phyloP scores from a whole-genome alignment of 768 basidiomycete species.

The Pleurotus salmoneostramineus region DNA sequence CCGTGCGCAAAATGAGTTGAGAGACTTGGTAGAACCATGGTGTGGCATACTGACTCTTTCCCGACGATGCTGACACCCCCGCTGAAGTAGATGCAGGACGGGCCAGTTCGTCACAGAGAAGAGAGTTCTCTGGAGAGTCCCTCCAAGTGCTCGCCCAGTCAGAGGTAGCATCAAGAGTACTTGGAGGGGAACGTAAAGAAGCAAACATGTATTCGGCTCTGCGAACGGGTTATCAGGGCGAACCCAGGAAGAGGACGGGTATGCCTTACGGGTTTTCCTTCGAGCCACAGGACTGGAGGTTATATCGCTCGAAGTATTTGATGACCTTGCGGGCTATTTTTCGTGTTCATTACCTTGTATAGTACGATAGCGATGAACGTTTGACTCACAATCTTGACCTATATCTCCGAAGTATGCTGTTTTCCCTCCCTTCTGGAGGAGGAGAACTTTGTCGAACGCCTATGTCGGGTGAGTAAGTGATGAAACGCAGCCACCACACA shows the following conservation, averaged over 20 bases:
- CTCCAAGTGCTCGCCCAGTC: background rate
- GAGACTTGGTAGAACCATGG: slow-evolving; percentile 47
- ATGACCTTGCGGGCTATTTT: slow-evolving; percentile 50
- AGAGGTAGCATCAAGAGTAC: background rate
- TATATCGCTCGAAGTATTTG: slow-evolving; percentile 72
- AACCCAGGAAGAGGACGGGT: background rate
- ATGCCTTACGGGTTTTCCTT: slow-evolving; percentile 68
- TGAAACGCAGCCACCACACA: background rate
- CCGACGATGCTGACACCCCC: slow-evolving; percentile 45
- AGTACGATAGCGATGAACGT: background rate
- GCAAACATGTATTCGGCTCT: background rate
- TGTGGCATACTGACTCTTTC: slow-evolving; percentile 54
- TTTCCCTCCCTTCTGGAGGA: slow-evolving; percentile 75
- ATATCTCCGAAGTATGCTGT: slow-evolving; percentile 74
- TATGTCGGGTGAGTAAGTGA: slow-evolving; percentile 10
- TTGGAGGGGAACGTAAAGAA: background rate
- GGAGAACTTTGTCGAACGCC: slow-evolving; percentile 74
- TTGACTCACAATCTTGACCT: slow-evolving; percentile 37
- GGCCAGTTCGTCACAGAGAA: slow-evolving; percentile 12
- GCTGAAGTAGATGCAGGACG: slow-evolving; percentile 43
- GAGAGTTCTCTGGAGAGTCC: background rate
- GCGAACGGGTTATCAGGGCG: slow-evolving; percentile 11
- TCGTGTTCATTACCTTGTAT: background rate
- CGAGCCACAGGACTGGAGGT: slow-evolving; percentile 55
- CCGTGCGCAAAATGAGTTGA: slow-evolving; percentile 39